Evolutionary conservation across 2,329 filamentous ascomycete species (phyloP).

Genomic region (Xylariaceae sp.): DNA sequence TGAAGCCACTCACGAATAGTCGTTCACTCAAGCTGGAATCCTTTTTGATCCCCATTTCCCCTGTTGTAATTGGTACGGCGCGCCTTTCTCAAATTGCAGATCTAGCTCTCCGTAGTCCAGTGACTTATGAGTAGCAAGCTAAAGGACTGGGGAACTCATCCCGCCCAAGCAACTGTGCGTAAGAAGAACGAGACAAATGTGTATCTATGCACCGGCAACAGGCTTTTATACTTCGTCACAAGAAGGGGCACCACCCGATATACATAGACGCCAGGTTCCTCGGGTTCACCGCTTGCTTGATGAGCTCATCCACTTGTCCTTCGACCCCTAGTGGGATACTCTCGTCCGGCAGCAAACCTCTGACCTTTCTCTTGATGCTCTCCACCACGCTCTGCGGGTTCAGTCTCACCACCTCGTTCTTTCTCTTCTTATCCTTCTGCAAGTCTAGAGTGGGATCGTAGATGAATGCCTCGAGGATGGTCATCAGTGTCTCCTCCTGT

Average conservation of each 20-base stretch:
- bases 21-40: too few species aligned
- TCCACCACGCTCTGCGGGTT: slow-evolving; percentile 77
- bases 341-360: slow-evolving; percentile 79
- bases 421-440: slow-evolving; percentile 67
- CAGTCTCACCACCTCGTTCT: slow-evolving; percentile 46
- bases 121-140: too few species aligned
- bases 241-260: slow-evolving; percentile 79
- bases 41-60: too few species aligned
- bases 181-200: too few species aligned
- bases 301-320: slow-evolving; percentile 94
- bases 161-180: too few species aligned
- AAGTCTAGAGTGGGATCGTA: slow-evolving; percentile 96
- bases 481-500: slow-evolving; percentile 95
- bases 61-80: too few species aligned
- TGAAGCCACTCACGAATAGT: too few species aligned
- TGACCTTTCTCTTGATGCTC: slow-evolving; percentile 82
- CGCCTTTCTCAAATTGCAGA: too few species aligned
- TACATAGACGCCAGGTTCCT: slow-evolving; percentile 89
- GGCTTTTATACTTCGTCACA: slow-evolving; percentile 34
- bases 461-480: slow-evolving; percentile 93
- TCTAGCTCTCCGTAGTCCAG: too few species aligned
- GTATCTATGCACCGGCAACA: background rate
- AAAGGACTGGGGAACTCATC: too few species aligned
- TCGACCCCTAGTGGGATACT: slow-evolving; percentile 92
- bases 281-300: slow-evolving; percentile 79